Percentiles rank a stretch among this genome's conserved stretches.
These are phyloP conservation scores for Williopsis jadinii DNA, from an alignment of 1,139 yeast species.

Conservation along the genomic window DNA sequence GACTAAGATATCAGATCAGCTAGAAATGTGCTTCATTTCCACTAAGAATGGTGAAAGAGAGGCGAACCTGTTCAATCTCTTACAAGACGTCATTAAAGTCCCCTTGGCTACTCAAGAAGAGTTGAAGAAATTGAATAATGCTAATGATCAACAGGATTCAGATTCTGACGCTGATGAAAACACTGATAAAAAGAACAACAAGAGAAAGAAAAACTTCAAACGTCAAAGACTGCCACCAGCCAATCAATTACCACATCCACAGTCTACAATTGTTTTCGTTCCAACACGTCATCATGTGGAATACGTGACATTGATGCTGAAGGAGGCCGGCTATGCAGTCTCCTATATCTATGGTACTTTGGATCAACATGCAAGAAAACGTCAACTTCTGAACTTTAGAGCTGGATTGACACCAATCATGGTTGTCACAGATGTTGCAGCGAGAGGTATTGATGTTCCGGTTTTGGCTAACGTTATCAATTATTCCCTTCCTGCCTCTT, in stretches of 20 bases:
- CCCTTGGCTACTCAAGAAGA: slow-evolving; percentile 72
- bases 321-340: slow-evolving; percentile 75
- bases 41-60: slow-evolving; percentile 85
- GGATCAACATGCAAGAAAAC: slow-evolving; percentile 91
- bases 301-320: slow-evolving; percentile 63
- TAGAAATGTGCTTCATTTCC: slow-evolving; percentile 84
- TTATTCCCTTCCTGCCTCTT: slow-evolving; percentile 83
- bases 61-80: slow-evolving; percentile 66
- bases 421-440: slow-evolving; percentile 98
- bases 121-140: slow-evolving; percentile 41
- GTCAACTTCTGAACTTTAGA: slow-evolving; percentile 80
- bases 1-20: slow-evolving; percentile 77
- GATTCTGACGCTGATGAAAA: slow-evolving; percentile 38
- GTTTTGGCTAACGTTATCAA: slow-evolving; percentile 90
- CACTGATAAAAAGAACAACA: slow-evolving; percentile 18
- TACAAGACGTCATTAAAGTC: slow-evolving; percentile 80
- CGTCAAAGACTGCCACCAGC: slow-evolving; percentile 68
- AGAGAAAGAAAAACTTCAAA: slow-evolving; percentile 33
- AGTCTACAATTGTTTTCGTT: slow-evolving; percentile 87
- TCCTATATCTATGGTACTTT: slow-evolving; percentile 91
- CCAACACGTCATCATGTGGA: slow-evolving; percentile 99
- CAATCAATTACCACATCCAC: slow-evolving; percentile 72
- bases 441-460: slow-evolving; percentile 99
- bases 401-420: slow-evolving; percentile 73
- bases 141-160: slow-evolving; percentile 39